These are phyloP conservation scores for Aureobasidium sp. DNA, from an alignment of 2,329 filamentous ascomycete genomes.

Conservation along the genomic window DNA sequence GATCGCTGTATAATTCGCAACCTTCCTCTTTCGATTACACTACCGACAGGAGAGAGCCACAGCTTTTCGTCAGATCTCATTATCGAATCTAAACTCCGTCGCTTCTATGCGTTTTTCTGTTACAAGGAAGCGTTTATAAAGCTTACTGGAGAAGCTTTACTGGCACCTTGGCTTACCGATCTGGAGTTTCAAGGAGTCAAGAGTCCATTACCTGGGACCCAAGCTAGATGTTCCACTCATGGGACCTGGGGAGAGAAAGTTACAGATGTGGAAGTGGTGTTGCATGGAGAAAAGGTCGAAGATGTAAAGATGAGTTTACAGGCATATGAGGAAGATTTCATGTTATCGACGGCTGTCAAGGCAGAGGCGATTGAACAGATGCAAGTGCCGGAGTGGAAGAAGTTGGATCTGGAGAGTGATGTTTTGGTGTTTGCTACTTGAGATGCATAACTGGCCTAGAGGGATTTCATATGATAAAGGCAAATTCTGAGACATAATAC, in stretches of 20 bases:
- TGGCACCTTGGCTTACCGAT: constrained; percentile 63
- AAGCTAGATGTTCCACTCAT: constrained; percentile 34
- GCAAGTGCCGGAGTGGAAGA: too few species aligned
- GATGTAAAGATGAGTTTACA: constrained; percentile 51
- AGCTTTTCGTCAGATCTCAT: constrained; percentile 36
- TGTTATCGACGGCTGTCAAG: constrained; percentile 47
- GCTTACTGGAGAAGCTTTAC: constrained; percentile 68
- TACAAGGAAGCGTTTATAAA: constrained; percentile 76
- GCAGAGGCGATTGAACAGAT: too few species aligned
- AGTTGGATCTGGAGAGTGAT: too few species aligned
- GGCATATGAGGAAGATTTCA: constrained; percentile 49
- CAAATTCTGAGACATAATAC: too few species aligned
- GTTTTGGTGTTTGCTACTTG: too few species aligned
- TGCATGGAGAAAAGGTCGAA: constrained; percentile 38
- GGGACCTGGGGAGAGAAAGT: constrained; percentile 40
- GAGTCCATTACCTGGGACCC: constrained; percentile 41
- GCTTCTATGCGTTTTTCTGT: constrained; percentile 73
- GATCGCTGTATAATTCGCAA: constrained; percentile 39
- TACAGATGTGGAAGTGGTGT: constrained; percentile 41
- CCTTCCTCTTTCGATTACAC: too few species aligned
- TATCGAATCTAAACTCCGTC: constrained; percentile 55
- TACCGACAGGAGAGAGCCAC: constrained; percentile 27
- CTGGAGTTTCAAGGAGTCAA: constrained; percentile 60
- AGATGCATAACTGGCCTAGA: too few species aligned
- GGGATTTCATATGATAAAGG: too few species aligned